phyloP scores from a whole-genome alignment of 345 rosid genomes.

The Salix purpurea region DNA sequence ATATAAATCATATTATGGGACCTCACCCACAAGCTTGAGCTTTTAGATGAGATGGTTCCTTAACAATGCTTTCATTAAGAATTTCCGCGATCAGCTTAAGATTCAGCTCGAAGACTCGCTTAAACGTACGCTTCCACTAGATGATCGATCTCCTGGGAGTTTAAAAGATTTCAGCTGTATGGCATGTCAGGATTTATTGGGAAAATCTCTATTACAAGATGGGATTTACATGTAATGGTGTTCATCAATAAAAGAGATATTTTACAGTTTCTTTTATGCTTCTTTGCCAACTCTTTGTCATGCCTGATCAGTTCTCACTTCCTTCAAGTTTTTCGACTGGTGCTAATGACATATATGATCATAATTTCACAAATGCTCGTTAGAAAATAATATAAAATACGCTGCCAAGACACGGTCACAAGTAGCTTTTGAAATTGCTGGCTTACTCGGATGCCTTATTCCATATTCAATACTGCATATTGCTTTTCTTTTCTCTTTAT shows the following conservation, averaged over 20 bases:
- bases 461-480: not conserved
- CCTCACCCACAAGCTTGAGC: too few species aligned
- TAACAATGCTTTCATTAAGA: slow-evolving; percentile 24
- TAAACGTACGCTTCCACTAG: slow-evolving; percentile 18
- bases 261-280: not conserved
- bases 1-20: too few species aligned
- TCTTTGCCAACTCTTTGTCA: not conserved
- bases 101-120: slow-evolving; percentile 33
- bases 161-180: not conserved
- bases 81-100: slow-evolving; percentile 28
- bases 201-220: not conserved
- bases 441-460: not conserved
- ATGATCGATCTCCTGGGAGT: slow-evolving; percentile 26
- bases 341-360: too few species aligned
- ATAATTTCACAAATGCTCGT: too few species aligned
- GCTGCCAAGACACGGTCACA: not conserved
- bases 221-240: not conserved
- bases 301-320: too few species aligned
- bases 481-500: not conserved
- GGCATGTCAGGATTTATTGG: not conserved
- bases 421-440: not conserved
- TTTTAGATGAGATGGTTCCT: too few species aligned
- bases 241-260: not conserved
- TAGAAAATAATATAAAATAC: too few species aligned
- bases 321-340: too few species aligned